Evolutionary conservation across 352 stramenopile species (phyloP).

Genomic region (Globisporangium heterothallicum): DNA sequence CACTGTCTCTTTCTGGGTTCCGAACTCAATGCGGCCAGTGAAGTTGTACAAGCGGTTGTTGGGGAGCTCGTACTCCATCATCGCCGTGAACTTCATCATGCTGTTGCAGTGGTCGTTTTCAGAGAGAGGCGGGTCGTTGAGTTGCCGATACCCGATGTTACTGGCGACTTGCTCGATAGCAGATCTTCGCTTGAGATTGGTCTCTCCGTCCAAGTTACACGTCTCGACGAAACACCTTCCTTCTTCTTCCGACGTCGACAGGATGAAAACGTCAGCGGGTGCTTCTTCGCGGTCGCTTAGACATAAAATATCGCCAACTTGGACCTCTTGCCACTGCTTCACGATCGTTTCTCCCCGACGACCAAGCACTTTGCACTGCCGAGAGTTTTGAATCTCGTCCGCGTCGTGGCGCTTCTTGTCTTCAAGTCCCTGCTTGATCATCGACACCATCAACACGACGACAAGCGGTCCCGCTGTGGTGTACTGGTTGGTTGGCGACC

Average conservation of each 20-base stretch:
- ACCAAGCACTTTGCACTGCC: constrained; percentile 41
- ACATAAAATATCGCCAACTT: constrained; percentile 63
- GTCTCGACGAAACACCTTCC: constrained; percentile 90
- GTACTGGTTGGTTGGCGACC: constrained; percentile 72
- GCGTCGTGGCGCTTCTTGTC: constrained; percentile 73
- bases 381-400: constrained; percentile 59
- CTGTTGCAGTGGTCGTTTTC: constrained; percentile 33
- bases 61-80: constrained; percentile 69
- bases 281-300: constrained; percentile 51
- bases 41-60: constrained; percentile 81
- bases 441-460: constrained; percentile 71
- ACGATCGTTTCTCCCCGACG: constrained; percentile 31
- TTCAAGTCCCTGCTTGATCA: constrained; percentile 75
- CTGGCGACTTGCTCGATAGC: constrained; percentile 49
- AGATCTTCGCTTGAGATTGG: constrained; percentile 86
- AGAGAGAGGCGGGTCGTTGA: constrained; percentile 41
- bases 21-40: constrained; percentile 42
- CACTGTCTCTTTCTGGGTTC: constrained; percentile 23
- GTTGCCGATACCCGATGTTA: constrained; percentile 48
- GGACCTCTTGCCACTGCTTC: constrained; percentile 68
- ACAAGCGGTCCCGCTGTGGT: constrained; percentile 67
- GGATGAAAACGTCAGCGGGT: constrained; percentile 63
- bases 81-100: constrained; percentile 31
- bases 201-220: constrained; percentile 92
- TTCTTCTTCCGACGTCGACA: constrained; percentile 71